Conservation (phyloP, 148 eudicot genomes). For the Mesembryanthemum crystallinum region DNA sequence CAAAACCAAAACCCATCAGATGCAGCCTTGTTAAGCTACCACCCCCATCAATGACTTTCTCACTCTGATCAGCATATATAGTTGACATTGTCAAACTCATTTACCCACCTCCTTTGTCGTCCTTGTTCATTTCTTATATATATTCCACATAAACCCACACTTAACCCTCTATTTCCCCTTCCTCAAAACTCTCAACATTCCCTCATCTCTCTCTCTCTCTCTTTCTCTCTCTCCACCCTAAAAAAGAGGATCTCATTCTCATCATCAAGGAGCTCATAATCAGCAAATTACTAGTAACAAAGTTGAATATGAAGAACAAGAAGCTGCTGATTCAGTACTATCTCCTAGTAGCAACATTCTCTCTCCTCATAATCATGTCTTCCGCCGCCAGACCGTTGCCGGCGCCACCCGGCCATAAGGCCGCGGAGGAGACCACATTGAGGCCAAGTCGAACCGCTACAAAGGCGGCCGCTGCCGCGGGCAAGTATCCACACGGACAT, state of each 20-base stretch:
- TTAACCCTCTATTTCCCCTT: not conserved
- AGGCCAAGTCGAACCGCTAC: not conserved
- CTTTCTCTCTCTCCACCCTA: not conserved
- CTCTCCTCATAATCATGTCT: conserved; percentile 14
- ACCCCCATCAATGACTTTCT: too few relatives aligned
- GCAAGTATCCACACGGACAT: not conserved
- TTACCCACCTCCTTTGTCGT: not conserved
- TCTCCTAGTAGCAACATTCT: not conserved
- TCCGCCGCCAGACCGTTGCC: conserved; percentile 14
- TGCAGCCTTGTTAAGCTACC: too few relatives aligned
- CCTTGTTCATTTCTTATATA: not conserved
- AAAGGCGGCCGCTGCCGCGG: not conserved
- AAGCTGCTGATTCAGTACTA: not conserved
- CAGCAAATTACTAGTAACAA: not conserved
- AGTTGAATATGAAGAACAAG: not conserved
- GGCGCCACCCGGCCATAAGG: not conserved
- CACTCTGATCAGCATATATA: not conserved
- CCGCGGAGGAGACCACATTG: not conserved
- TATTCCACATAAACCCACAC: conserved; percentile 18
- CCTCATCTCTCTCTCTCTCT: too few relatives aligned
- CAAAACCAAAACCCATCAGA: too few relatives aligned
- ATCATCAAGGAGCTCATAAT: too few relatives aligned
- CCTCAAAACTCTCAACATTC: not conserved
- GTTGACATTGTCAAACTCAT: conserved; percentile 24
- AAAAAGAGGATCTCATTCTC: too few relatives aligned